A percentile compares a stretch with the other conserved stretches of the same genome.
Evolutionary conservation across 352 stramenopile species (phyloP).

Genomic region (Saprolegnia parasitica): DNA sequence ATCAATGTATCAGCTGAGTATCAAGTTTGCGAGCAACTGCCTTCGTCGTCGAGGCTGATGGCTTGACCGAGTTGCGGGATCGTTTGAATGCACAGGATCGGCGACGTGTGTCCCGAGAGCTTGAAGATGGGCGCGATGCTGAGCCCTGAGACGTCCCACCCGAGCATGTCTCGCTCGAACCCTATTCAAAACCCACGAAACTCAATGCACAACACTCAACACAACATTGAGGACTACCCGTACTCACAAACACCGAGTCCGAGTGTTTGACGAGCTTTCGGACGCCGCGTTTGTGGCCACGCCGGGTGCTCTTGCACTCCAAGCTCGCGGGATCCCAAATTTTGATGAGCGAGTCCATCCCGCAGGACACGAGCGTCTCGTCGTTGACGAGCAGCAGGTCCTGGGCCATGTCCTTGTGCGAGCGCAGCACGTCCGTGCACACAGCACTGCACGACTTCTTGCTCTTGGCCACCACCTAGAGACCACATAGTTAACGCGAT

Average conservation of each 20-base stretch:
- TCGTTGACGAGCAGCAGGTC: conserved; percentile 66
- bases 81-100: conserved; percentile 63
- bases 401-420: conserved; percentile 67
- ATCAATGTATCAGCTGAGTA: neutral
- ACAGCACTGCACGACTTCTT: conserved; percentile 7
- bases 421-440: conserved; percentile 37
- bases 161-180: conserved; percentile 71
- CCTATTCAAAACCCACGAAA: conserved; percentile 18
- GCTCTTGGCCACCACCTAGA: conserved; percentile 6
- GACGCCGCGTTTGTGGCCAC: conserved; percentile 59
- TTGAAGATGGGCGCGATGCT: conserved; percentile 60
- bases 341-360: conserved; percentile 72
- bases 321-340: conserved; percentile 62
- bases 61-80: conserved; percentile 60
- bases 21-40: neutral
- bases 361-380: conserved; percentile 62
- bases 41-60: conserved; percentile 72
- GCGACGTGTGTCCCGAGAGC: conserved; percentile 59
- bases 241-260: conserved; percentile 61
- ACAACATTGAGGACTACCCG: conserved; percentile 27
- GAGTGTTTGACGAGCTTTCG: conserved; percentile 59
- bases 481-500: neutral
- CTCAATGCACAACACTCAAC: neutral
- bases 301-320: conserved; percentile 40
- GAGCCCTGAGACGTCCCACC: conserved; percentile 63